These are phyloP conservation scores for Aspergillus terreus DNA, from an alignment of 2,329 filamentous ascomycete species.

Conservation along the genomic window DNA sequence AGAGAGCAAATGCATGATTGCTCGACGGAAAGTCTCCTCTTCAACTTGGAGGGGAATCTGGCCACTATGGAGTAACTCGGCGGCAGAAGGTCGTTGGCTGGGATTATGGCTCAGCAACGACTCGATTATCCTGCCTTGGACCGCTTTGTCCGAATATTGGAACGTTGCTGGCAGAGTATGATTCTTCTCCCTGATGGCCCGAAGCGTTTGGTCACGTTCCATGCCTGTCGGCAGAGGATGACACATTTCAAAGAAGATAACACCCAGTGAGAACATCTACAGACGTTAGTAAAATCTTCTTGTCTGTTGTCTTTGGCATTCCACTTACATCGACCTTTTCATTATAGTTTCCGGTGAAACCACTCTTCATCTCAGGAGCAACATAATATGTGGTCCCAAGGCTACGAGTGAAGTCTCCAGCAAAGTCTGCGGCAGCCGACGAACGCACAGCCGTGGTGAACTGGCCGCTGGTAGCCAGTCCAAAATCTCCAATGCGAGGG, in stretches of 20 bases:
- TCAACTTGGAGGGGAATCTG: constrained; percentile 89
- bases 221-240: constrained; percentile 58
- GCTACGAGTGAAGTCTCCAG: constrained; percentile 48
- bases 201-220: constrained; percentile 64
- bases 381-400: constrained; percentile 84
- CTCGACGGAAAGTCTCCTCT: constrained; percentile 82
- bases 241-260: constrained; percentile 99
- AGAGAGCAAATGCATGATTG: constrained; percentile 69
- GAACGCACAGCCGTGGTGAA: constrained; percentile 39
- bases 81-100: constrained; percentile 74
- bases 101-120: constrained; percentile 79
- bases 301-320: neutral
- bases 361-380: constrained; percentile 82
- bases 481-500: constrained; percentile 95
- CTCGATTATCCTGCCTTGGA: constrained; percentile 73
- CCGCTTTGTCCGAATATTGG: constrained; percentile 60
- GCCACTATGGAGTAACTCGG: constrained; percentile 77
- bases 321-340: constrained; percentile 79
- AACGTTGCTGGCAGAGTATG: constrained; percentile 72
- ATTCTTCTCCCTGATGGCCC: constrained; percentile 63
- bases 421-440: constrained; percentile 33
- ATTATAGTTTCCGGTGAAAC: constrained; percentile 73
- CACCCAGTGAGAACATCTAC: constrained; percentile 88
- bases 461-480: constrained; percentile 84
- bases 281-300: constrained; percentile 8